Conservation (phyloP, 768 basidiomycete genomes). For the Holtermannia corniformis region DNA sequence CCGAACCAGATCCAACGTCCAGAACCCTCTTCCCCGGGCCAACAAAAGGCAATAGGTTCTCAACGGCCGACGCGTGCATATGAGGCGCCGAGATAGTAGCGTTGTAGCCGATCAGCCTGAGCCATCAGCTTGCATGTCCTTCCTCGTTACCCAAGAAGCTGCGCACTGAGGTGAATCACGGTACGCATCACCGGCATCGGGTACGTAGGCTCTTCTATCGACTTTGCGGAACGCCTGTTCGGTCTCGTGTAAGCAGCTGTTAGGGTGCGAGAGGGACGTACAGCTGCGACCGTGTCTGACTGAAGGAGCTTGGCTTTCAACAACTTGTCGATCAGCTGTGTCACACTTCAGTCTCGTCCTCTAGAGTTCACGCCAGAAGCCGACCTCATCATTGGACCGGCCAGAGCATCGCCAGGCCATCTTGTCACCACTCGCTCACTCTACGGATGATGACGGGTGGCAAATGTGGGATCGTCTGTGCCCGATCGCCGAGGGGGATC, state of each 20-base stretch:
- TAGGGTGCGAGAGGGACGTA: constrained; percentile 37
- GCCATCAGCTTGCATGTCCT: not conserved
- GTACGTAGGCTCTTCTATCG: constrained; percentile 63
- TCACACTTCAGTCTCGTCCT: not conserved
- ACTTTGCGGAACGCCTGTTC: constrained; percentile 59
- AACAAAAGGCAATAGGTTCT: constrained; percentile 65
- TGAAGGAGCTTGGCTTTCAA: constrained; percentile 49
- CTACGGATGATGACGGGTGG: no score
- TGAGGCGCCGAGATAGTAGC: constrained; percentile 96
- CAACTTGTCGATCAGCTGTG: constrained; percentile 62
- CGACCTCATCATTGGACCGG: not conserved
- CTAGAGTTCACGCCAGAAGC: not conserved
- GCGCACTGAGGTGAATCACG: constrained; percentile 69
- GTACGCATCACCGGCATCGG: constrained; percentile 51
- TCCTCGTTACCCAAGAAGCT: constrained; percentile 7
- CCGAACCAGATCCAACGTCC: constrained; percentile 82
- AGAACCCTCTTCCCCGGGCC: constrained; percentile 64
- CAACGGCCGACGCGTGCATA: constrained; percentile 86
- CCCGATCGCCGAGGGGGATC: no score
- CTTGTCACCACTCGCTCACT: constrained; percentile 4
- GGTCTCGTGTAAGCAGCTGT: not conserved
- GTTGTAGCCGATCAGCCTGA: constrained; percentile 63
- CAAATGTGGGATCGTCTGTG: no score
- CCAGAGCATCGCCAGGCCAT: constrained; percentile 62
- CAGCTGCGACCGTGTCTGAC: constrained; percentile 52